A percentile compares a stretch with the other conserved stretches of the same genome.
phyloP scores from a whole-genome alignment of 331 rosid species.

The Malus hybrid region DNA sequence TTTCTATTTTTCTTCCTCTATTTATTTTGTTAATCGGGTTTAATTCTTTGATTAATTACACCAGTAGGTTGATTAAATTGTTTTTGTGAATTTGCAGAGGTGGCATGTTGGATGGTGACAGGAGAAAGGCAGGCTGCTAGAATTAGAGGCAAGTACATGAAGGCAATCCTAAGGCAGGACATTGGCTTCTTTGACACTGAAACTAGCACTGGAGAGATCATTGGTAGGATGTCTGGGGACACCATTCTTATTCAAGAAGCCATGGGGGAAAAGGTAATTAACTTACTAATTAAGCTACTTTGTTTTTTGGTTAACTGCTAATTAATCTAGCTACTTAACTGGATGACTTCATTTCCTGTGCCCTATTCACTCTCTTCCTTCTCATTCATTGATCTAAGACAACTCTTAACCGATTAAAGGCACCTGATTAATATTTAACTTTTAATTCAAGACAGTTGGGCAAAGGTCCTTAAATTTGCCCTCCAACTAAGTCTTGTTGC shows the following conservation, averaged over 20 bases:
- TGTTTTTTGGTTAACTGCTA: not conserved
- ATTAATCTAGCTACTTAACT: not conserved
- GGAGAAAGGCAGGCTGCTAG: slow-evolving; percentile 85
- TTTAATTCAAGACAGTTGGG: too few species aligned
- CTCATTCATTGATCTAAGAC: not conserved
- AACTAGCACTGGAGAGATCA: slow-evolving; percentile 74
- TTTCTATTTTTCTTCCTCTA: not conserved
- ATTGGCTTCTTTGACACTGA: slow-evolving; percentile 88
- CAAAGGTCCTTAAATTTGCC: too few species aligned
- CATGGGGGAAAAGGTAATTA: slow-evolving; percentile 82
- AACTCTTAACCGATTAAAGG: too few species aligned
- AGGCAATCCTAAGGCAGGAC: slow-evolving; percentile 76
- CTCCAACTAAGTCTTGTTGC: too few species aligned
- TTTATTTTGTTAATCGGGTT: not conserved
- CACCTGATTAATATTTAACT: too few species aligned
- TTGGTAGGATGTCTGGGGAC: slow-evolving; percentile 95
- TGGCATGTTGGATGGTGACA: slow-evolving; percentile 85
- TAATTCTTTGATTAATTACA: too few species aligned
- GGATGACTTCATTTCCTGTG: not conserved
- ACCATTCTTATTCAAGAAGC: slow-evolving; percentile 92
- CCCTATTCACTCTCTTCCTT: too few species aligned
- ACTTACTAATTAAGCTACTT: not conserved
- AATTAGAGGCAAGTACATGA: slow-evolving; percentile 70
- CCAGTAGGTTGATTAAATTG: not conserved
- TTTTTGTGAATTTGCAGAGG: slow-evolving; percentile 42